Base-by-base conservation (phyloP, 306 rosid genomes). In the Inga oerstediana region DNA sequence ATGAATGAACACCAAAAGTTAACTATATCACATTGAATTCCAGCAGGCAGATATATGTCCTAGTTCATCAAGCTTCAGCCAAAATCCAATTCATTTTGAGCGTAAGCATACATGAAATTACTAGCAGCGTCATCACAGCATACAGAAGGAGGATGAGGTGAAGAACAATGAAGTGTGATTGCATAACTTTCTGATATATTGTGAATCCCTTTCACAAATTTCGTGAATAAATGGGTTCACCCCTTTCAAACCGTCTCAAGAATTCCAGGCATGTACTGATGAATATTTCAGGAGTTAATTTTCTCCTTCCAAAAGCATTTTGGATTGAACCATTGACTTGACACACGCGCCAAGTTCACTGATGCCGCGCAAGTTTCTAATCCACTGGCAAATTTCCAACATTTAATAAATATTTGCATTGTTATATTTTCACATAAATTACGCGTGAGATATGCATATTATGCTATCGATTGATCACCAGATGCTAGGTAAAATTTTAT, bases 1-100 rank as follows among this genome's bases (percentile, higher is more conserved):
- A 13, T 39, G 45, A 69, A 69, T 20, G 51, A 66, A 65, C 65
- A 80, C 49, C 73, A 68, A 68, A 65, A 68, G 27, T n/a, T n/a
- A n/a, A 22, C 32, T 39, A 39, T 9, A 48, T 30, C 39, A 66
- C 62, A 54, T 1, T 34, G 49, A 81, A 51, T 19, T 81, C 72
- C 46, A 79, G 34, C 83, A 74, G 32, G 17, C 61, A 46, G 67
- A 24, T n/a, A 35, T 45, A 46, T 54, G 8, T 10, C 32, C 83
- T 54, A 9, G 35, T 9, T 62, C 72, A 85, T 71, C 75, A n/a
- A 70, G 52, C 51, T 41, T 70, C 41, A 32, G 24, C 34, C n/a
- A 32, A 65, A 65, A 65, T 65, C 37, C 68, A 8, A 62, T 24
- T 62, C 27, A 19, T 12, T 61, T 65, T 65, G 17, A 30, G 6